A percentile compares a stretch with the other conserved stretches of the same genome.
phyloP scores from a whole-genome alignment of 352 stramenopile genomes.

The Phytophthora palmivora region DNA sequence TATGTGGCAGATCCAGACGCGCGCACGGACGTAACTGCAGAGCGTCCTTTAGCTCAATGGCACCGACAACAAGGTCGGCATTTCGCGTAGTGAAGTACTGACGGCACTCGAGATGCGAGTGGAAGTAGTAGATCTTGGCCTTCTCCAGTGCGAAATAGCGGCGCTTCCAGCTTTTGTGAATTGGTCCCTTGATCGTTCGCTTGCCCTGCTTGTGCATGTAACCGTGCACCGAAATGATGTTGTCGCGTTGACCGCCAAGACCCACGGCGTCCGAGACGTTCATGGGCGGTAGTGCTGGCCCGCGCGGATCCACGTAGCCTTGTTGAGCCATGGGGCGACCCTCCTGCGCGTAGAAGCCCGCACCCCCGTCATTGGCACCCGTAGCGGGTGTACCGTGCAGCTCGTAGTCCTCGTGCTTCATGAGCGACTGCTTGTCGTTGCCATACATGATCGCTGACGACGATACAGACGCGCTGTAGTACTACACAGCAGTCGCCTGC shows the following conservation, averaged over 20 bases:
- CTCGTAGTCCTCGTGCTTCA: constrained; percentile 65
- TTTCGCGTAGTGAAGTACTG: constrained; percentile 91
- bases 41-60: constrained; percentile 85
- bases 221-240: constrained; percentile 90
- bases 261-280: constrained; percentile 80
- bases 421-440: constrained; percentile 45
- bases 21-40: constrained; percentile 83
- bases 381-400: constrained; percentile 63
- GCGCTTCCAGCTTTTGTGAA: constrained; percentile 89
- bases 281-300: constrained; percentile 65
- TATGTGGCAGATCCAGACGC: constrained; percentile 81
- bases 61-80: constrained; percentile 79
- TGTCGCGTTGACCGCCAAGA: constrained; percentile 63
- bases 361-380: constrained; percentile 55
- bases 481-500: constrained; percentile 20
- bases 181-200: constrained; percentile 85
- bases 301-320: constrained; percentile 72
- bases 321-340: constrained; percentile 57
- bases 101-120: constrained; percentile 84
- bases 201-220: constrained; percentile 93
- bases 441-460: constrained; percentile 45
- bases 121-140: constrained; percentile 92
- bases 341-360: constrained; percentile 55
- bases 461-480: constrained; percentile 10
- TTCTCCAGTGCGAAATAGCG: constrained; percentile 89